Percentiles rank a stretch among this genome's conserved stretches.
phyloP scores from a whole-genome alignment of 495 filamentous ascomycete species.

The Neurospora sp. region DNA sequence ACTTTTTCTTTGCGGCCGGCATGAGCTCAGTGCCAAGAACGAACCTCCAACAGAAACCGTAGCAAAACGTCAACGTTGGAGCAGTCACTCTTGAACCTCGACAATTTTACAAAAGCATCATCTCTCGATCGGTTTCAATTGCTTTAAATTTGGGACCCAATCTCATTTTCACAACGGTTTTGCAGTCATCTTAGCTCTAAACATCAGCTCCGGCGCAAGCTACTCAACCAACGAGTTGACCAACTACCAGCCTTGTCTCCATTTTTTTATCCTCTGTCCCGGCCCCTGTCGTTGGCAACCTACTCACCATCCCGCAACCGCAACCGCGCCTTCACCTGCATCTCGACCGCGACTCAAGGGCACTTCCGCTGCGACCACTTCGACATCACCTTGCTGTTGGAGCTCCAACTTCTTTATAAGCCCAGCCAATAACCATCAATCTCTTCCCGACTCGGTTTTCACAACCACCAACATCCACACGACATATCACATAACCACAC shows the following conservation, averaged over 20 bases:
- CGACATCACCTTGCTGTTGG: not conserved
- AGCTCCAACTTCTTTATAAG: not conserved
- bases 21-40: not conserved
- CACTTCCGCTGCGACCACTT: not conserved
- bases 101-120: not conserved
- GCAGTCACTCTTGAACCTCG: not conserved
- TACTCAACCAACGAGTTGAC: not conserved
- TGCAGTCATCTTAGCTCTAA: not conserved
- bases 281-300: not conserved
- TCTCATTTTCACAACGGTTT: not conserved
- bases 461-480: slow-evolving; percentile 14
- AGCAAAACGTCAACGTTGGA: not conserved
- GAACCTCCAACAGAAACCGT: not conserved
- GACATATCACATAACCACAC: slow-evolving; percentile 22
- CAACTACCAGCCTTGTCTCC: not conserved
- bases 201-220: not conserved
- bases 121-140: not conserved
- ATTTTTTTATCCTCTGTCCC: not conserved
- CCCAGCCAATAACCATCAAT: not conserved
- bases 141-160: not conserved
- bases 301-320: not conserved
- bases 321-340: not conserved
- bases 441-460: not conserved
- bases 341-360: not conserved
- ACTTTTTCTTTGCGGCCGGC: not conserved